Base-by-base conservation (phyloP, 1,284 basidiomycete genomes). In the Thelephora terrestris region DNA sequence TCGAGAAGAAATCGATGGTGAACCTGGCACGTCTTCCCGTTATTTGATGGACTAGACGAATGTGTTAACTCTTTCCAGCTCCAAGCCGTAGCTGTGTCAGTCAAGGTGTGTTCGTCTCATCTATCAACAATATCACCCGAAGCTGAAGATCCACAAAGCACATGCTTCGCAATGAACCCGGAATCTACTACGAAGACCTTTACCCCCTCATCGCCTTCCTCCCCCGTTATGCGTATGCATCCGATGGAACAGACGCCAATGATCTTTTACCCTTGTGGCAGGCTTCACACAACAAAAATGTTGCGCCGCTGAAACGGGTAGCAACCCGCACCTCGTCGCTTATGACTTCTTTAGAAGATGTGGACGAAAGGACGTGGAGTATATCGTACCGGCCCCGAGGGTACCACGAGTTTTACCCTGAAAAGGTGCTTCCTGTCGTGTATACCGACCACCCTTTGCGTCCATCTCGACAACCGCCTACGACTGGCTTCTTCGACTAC, bases 1-100 rank as follows among this genome's bases (percentile, higher is more conserved):
- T 85, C 34, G 84, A 88, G 66, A 85, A 85, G 66, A 81, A 80
- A 62, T 78, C 78, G 7, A 79, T 85, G 71, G 73, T 86, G 50
- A 81, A 84, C 60, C 64, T 88, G 51, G 77, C 75, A 51, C 43
- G 67, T 54, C 16, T 17, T 10, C 12, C 7, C 36, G 24, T 25
- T 14, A 3, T 14, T 12, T 10, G 12, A 12, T 5, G 5, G 27
- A 6, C 12, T 32, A 32, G 7, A 32, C 14, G 29, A 3, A 10
- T 6, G 29, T 32, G 12, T 32, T 32, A 10, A 32, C 29, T 27
- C 25, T 27, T 29, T 40, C 9, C 47, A 78, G 74, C 64, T 83
- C 24, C 75, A 84, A 61, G 83, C 77, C 2, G 85, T 75, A 55
- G 71, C 76, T 5, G 78, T 81, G 4, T 64, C 79, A 6, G 71